These are phyloP conservation scores for Geranium incanum DNA, from an alignment of 441 rosid genomes.

Conservation along the genomic window DNA sequence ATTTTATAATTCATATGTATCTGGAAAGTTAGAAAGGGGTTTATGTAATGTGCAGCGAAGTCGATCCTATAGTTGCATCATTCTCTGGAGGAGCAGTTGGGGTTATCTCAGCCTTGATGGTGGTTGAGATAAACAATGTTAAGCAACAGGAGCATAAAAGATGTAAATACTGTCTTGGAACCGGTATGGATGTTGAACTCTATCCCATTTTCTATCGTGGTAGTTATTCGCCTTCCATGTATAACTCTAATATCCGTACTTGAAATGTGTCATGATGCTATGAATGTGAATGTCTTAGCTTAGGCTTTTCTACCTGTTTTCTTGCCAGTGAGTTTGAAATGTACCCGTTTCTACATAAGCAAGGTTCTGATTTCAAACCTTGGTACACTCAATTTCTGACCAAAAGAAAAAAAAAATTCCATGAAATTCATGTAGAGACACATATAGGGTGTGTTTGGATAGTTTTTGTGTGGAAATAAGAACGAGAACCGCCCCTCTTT, in stretches of 20 bases:
- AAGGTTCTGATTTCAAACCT: too few species aligned
- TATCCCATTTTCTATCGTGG: neutral
- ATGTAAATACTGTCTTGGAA: conserved; percentile 97
- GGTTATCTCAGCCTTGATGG: conserved; percentile 93
- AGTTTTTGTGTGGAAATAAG: too few species aligned
- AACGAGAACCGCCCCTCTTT: too few species aligned
- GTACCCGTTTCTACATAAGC: too few species aligned
- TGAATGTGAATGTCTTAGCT: too few species aligned
- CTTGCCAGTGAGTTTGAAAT: too few species aligned
- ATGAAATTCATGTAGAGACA: too few species aligned
- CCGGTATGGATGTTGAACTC: conserved; percentile 43
- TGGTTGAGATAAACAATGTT: conserved; percentile 91
- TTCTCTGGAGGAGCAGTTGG: conserved; percentile 99
- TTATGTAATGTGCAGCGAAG: conserved; percentile 49
- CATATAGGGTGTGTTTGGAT: too few species aligned
- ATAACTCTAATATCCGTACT: too few species aligned
- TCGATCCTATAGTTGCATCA: conserved; percentile 98
- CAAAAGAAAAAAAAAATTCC: too few species aligned
- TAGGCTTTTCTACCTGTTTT: too few species aligned
- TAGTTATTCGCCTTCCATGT: neutral
- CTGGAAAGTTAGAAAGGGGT: neutral
- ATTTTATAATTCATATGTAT: conserved; percentile 5
- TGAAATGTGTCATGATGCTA: neutral
- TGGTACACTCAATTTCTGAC: too few species aligned
- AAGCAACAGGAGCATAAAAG: conserved; percentile 89